Evolutionary conservation across 169 alveolate genomes (phyloP).

Genomic region (Fabrea salina): DNA sequence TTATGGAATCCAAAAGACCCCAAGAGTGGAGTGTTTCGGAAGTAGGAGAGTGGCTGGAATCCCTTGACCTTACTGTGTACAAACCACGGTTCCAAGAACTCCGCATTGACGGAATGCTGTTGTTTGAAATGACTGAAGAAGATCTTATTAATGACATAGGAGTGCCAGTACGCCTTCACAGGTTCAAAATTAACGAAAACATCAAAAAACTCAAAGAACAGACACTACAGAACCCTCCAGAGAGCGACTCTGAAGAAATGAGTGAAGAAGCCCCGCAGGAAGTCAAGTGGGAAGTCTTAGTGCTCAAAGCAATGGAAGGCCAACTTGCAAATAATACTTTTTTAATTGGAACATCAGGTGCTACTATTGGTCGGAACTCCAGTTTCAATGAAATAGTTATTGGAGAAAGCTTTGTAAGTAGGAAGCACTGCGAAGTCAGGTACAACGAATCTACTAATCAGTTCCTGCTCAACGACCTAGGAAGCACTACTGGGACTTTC

Average conservation of each 20-base stretch:
- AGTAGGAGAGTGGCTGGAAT: conserved; percentile 45
- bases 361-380: conserved; percentile 60
- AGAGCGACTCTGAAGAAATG: not conserved
- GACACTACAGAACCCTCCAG: not conserved
- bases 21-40: not conserved
- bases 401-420: conserved; percentile 54
- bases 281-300: conserved; percentile 30
- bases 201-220: conserved; percentile 35
- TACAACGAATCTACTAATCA: conserved; percentile 15
- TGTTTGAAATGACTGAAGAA: conserved; percentile 47
- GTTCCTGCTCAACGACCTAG: conserved; percentile 52
- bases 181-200: conserved; percentile 45
- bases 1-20: not conserved
- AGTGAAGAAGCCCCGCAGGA: conserved; percentile 20
- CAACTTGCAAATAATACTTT: conserved; percentile 44
- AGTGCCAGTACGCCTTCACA: conserved; percentile 48
- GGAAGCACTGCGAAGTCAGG: conserved; percentile 58
- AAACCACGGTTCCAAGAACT: conserved; percentile 35
- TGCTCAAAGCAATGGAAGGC: conserved; percentile 65
- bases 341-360: conserved; percentile 55
- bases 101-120: conserved; percentile 52
- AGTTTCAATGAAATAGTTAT: conserved; percentile 56
- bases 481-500: conserved; percentile 62
- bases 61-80: conserved; percentile 42
- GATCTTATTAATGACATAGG: conserved; percentile 49